A percentile compares a stretch with the other conserved stretches of the same genome.
phyloP scores from a whole-genome alignment of 2,329 filamentous ascomycete species.

The Trichoderma sp. region DNA sequence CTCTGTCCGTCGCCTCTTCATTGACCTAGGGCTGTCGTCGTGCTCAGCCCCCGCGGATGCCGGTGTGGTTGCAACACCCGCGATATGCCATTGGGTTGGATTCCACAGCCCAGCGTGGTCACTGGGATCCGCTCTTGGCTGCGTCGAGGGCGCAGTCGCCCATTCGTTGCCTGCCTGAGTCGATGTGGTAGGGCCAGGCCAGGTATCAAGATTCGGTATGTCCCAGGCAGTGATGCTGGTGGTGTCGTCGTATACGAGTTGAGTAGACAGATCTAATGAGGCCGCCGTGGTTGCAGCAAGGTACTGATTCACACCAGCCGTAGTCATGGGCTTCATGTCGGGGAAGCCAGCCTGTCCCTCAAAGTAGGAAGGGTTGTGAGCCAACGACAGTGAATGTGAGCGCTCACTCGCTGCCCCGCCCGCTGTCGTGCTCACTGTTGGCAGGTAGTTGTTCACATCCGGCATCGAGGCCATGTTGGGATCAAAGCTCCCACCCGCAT shows the following conservation, averaged over 20 bases:
- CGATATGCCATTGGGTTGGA: slow-evolving; percentile 36
- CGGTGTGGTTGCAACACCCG: slow-evolving; percentile 26
- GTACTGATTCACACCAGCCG: slow-evolving; percentile 31
- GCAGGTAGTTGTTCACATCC: slow-evolving; percentile 33
- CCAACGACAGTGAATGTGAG: slow-evolving; percentile 27
- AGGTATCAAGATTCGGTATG: slow-evolving; percentile 37
- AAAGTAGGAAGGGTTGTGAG: slow-evolving; percentile 33
- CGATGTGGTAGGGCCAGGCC: slow-evolving; percentile 30
- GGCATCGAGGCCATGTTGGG: slow-evolving; percentile 32
- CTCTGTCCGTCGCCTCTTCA: slow-evolving; percentile 37
- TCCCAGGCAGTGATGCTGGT: slow-evolving; percentile 38
- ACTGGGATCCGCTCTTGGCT: slow-evolving; percentile 33
- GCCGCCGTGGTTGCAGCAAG: slow-evolving; percentile 30
- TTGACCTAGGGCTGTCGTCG: slow-evolving; percentile 36
- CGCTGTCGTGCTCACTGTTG: slow-evolving; percentile 24
- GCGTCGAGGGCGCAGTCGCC: slow-evolving; percentile 27
- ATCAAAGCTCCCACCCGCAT: slow-evolving; percentile 47
- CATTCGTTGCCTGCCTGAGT: slow-evolving; percentile 34
- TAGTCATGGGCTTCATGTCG: slow-evolving; percentile 37
- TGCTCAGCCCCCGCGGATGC: slow-evolving; percentile 30
- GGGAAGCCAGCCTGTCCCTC: slow-evolving; percentile 33
- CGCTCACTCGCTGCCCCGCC: slow-evolving; percentile 30
- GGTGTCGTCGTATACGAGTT: slow-evolving; percentile 38
- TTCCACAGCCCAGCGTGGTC: slow-evolving; percentile 38
- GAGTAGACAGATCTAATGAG: slow-evolving; percentile 34